Conservation (phyloP, 2,329 filamentous ascomycete genomes). For the Verticillium tricorpus region DNA sequence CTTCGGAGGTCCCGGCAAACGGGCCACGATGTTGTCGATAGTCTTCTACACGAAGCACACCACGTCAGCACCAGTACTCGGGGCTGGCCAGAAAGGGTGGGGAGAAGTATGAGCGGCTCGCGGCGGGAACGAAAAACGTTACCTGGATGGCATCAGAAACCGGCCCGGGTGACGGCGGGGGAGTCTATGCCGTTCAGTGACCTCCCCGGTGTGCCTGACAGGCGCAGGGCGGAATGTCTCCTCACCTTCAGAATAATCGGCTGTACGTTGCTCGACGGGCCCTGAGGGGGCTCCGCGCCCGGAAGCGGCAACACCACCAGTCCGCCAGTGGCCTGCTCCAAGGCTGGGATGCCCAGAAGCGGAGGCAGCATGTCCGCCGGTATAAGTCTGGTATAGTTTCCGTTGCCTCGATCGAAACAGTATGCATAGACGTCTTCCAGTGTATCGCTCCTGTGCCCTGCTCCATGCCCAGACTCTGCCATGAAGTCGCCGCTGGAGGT, state of each 20-base stretch:
- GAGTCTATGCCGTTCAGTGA: constrained; percentile 22
- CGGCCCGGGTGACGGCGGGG: constrained; percentile 13
- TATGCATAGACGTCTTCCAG: constrained; percentile 37
- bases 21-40: constrained; percentile 20
- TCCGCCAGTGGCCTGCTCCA: constrained; percentile 31
- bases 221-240: background rate
- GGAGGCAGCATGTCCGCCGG: constrained; percentile 49
- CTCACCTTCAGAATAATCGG: constrained; percentile 35
- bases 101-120: background rate
- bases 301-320: constrained; percentile 45
- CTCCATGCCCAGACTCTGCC: constrained; percentile 10
- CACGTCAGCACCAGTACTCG: background rate
- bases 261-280: constrained; percentile 31
- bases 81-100: background rate
- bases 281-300: constrained; percentile 29
- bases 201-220: constrained; percentile 7
- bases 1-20: constrained; percentile 34
- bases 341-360: constrained; percentile 36
- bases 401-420: constrained; percentile 49
- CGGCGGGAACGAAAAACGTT: constrained; percentile 9
- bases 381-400: constrained; percentile 48
- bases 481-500: constrained; percentile 3
- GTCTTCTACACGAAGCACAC: constrained; percentile 18
- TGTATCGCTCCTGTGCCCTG: constrained; percentile 4
- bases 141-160: constrained; percentile 28